Percentiles rank a stretch among this genome's conserved stretches.
phyloP scores from a whole-genome alignment of 805 yeast species.

The Sporopachydermia quercuum region DNA sequence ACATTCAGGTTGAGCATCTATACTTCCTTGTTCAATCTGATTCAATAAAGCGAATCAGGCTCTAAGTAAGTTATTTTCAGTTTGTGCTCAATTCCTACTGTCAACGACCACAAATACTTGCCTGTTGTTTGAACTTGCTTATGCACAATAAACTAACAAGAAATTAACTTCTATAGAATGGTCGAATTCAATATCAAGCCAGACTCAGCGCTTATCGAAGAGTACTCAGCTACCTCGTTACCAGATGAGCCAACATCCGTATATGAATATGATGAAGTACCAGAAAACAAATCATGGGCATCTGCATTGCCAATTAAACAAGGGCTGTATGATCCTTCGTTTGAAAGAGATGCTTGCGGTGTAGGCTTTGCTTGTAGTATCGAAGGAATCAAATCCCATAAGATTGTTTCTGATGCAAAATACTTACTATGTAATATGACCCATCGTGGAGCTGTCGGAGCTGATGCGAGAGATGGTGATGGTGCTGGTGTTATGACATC shows the following conservation, averaged over 20 bases:
- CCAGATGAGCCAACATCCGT: conserved; percentile 18
- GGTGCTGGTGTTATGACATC: conserved; percentile 97
- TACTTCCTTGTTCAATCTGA: too few relatives aligned
- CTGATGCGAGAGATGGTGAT: conserved; percentile 94
- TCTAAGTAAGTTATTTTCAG: too few relatives aligned
- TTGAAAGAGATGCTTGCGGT: conserved; percentile 96
- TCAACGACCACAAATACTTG: too few relatives aligned
- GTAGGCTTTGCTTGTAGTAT: conserved; percentile 95
- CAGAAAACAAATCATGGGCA: conserved; percentile 85
- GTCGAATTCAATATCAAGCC: too few relatives aligned
- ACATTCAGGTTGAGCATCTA: too few relatives aligned
- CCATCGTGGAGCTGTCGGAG: conserved; percentile 95
- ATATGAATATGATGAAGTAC: conserved; percentile 58
- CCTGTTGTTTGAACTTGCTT: too few relatives aligned
- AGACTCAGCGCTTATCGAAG: too few relatives aligned
- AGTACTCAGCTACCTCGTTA: too few relatives aligned
- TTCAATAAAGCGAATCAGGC: too few relatives aligned
- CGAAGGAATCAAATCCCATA: conserved; percentile 77
- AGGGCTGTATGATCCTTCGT: conserved; percentile 88
- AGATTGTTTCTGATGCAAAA: conserved; percentile 80
- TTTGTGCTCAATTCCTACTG: too few relatives aligned
- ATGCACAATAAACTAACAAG: too few relatives aligned
- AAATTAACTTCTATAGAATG: too few relatives aligned
- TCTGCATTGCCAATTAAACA: conserved; percentile 70
- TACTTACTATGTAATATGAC: conserved; percentile 91